Evolutionary conservation across 2,329 filamentous ascomycete genomes (phyloP).

Genomic region (Zasmidium citrigriseum): DNA sequence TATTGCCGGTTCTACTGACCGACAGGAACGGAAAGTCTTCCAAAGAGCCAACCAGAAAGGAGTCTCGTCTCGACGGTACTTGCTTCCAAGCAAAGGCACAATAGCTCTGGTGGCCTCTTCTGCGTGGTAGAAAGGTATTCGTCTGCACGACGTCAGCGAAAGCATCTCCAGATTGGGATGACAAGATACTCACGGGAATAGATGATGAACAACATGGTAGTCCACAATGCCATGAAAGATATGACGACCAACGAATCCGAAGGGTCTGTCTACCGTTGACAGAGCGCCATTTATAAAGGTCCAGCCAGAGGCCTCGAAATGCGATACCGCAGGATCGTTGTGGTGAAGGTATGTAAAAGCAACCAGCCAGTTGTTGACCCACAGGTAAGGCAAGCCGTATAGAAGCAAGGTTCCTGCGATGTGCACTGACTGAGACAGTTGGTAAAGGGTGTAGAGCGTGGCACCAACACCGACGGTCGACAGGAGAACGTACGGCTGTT

Average conservation of each 20-base stretch:
- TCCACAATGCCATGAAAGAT: constrained; percentile 68
- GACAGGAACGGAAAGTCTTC: constrained; percentile 77
- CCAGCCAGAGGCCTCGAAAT: constrained; percentile 62
- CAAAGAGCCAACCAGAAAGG: constrained; percentile 77
- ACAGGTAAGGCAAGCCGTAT: constrained; percentile 64
- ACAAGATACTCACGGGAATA: constrained; percentile 39
- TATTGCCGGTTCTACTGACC: constrained; percentile 87
- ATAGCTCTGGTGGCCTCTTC: constrained; percentile 44
- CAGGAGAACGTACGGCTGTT: constrained; percentile 55
- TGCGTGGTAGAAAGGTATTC: constrained; percentile 62
- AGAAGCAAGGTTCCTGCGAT: constrained; percentile 28
- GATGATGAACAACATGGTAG: constrained; percentile 64
- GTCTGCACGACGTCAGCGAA: constrained; percentile 5
- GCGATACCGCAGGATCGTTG: constrained; percentile 59
- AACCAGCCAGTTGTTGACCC: constrained; percentile 73
- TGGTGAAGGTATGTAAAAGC: constrained; percentile 77
- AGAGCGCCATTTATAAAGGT: constrained; percentile 64
- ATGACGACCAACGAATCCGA: constrained; percentile 65
- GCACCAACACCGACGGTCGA: constrained; percentile 62
- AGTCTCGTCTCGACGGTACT: constrained; percentile 43
- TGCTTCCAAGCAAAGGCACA: constrained; percentile 56
- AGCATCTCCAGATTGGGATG: constrained; percentile 36
- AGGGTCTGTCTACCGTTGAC: constrained; percentile 65
- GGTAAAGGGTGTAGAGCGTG: constrained; percentile 54
- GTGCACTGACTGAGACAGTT: constrained; percentile 32